Evolutionary conservation across 2,329 filamentous ascomycete species (phyloP).

Genomic region (Acephala macrosclerotiorum): DNA sequence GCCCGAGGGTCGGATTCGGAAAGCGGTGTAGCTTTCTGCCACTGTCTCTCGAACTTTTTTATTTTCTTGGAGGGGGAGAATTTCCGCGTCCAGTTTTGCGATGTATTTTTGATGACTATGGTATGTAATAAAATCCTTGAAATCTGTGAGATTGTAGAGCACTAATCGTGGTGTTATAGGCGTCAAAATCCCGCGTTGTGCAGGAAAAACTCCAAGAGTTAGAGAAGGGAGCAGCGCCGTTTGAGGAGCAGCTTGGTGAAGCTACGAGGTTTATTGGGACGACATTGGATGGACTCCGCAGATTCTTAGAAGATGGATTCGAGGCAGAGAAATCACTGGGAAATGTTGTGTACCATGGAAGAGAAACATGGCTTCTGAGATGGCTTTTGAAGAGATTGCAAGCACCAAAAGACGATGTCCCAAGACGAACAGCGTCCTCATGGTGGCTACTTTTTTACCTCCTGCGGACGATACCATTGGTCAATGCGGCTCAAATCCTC

Average conservation of each 20-base stretch:
- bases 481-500: slow-evolving; percentile 74
- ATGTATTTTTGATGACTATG: slow-evolving; percentile 24
- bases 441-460: slow-evolving; percentile 70
- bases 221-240: slow-evolving; percentile 45
- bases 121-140: slow-evolving; percentile 20
- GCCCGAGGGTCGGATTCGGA: slow-evolving; percentile 4
- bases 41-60: slow-evolving; percentile 16
- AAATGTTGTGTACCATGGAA: slow-evolving; percentile 43
- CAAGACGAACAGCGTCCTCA: slow-evolving; percentile 45
- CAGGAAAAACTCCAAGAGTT: slow-evolving; percentile 43
- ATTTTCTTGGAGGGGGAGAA: slow-evolving; percentile 8
- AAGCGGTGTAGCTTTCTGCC: slow-evolving; percentile 26
- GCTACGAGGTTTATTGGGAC: slow-evolving; percentile 44
- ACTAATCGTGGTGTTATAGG: slow-evolving; percentile 30
- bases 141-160: not conserved
- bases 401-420: slow-evolving; percentile 45
- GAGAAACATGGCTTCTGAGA: slow-evolving; percentile 71
- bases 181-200: slow-evolving; percentile 41
- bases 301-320: slow-evolving; percentile 13
- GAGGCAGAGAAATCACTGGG: slow-evolving; percentile 9
- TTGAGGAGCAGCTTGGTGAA: slow-evolving; percentile 45
- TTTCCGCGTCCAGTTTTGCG: not conserved
- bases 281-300: slow-evolving; percentile 36
- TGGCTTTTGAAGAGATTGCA: slow-evolving; percentile 70
- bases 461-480: slow-evolving; percentile 70